phyloP scores from a whole-genome alignment of 441 rosid genomes.

The Populus hybrid region DNA sequence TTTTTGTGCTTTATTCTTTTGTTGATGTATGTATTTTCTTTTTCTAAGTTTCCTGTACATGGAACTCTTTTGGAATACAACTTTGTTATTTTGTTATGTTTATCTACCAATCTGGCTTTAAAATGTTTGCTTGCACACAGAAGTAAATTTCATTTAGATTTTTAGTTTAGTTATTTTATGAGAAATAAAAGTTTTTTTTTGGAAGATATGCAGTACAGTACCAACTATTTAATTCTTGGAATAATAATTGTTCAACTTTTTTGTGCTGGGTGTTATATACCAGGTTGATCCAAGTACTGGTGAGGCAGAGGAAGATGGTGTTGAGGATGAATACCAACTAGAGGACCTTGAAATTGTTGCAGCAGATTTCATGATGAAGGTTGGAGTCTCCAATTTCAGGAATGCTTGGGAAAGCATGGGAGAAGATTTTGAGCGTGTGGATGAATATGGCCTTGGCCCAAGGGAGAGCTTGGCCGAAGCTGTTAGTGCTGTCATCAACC shows the following conservation, averaged over 20 bases:
- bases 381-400: constrained; percentile 53
- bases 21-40: not conserved
- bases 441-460: constrained; percentile 92
- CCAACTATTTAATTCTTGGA: not conserved
- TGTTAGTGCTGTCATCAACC: constrained; percentile 70
- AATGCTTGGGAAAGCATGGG: constrained; percentile 54
- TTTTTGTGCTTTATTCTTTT: not conserved
- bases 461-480: constrained; percentile 91
- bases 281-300: constrained; percentile 93
- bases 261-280: constrained; percentile 7
- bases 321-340: constrained; percentile 95
- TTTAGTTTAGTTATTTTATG: not conserved
- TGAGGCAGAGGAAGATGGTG: constrained; percentile 93
- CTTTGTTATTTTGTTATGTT: not conserved
- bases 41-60: not conserved
- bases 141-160: not conserved
- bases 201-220: not conserved
- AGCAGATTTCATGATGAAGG: constrained; percentile 85
- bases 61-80: not conserved
- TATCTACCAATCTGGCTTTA: not conserved
- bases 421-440: constrained; percentile 66
- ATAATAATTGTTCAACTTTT: not conserved
- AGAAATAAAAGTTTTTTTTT: not conserved
- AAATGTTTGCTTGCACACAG: not conserved
- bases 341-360: constrained; percentile 92